A percentile compares a stretch with the other conserved stretches of the same genome.
Conservation (phyloP, 2,329 filamentous ascomycete species). For the Neurospora sp. region DNA sequence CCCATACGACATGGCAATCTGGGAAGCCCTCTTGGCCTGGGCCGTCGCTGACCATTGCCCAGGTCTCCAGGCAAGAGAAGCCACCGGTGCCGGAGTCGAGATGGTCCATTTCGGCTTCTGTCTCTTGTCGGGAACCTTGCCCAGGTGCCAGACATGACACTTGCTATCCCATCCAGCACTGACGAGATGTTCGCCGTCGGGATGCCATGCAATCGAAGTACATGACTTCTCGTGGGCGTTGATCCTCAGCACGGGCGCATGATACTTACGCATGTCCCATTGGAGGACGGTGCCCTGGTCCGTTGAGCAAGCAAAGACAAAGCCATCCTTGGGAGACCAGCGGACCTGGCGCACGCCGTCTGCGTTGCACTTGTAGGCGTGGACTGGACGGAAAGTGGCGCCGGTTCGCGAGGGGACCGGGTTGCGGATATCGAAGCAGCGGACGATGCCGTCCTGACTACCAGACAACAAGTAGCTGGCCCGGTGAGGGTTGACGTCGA, state of each 20-base stretch:
- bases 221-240: conserved; percentile 52
- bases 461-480: conserved; percentile 50
- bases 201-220: conserved; percentile 55
- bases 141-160: conserved; percentile 57
- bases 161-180: conserved; percentile 53
- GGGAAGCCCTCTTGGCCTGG: conserved; percentile 48
- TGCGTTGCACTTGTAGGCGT: conserved; percentile 40
- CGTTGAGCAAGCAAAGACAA: conserved; percentile 54
- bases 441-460: conserved; percentile 53
- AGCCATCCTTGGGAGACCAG: conserved; percentile 53
- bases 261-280: conserved; percentile 50
- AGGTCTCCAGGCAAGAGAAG: conserved; percentile 52
- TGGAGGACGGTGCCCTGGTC: conserved; percentile 52
- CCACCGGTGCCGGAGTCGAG: conserved; percentile 49
- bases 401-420: conserved; percentile 38
- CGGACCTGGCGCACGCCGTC: conserved; percentile 52
- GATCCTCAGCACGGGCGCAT: conserved; percentile 45
- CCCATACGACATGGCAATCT: conserved; percentile 53
- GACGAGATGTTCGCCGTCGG: conserved; percentile 55
- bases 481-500: conserved; percentile 52
- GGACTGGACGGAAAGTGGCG: conserved; percentile 38
- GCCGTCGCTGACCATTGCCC: conserved; percentile 55
- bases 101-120: conserved; percentile 56
- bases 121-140: conserved; percentile 47
- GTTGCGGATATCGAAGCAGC: conserved; percentile 47